Conservation (phyloP, 176 grass and related monocot species). For the Canna indica region DNA sequence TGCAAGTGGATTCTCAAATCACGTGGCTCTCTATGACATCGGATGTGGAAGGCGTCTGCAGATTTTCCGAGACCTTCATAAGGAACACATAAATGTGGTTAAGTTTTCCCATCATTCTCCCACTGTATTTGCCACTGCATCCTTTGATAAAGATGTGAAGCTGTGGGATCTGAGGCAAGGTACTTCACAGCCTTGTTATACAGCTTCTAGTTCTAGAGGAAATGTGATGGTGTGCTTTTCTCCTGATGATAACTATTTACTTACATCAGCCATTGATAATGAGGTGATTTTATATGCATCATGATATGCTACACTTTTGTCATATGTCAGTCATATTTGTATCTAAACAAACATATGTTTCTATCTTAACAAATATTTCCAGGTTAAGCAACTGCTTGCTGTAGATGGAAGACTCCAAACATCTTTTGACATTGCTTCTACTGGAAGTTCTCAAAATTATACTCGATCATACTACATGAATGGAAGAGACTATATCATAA, state of each 20-base stretch:
- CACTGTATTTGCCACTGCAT: constrained; percentile 21
- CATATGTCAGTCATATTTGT: too few species aligned
- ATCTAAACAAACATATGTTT: not conserved
- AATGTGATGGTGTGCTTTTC: constrained; percentile 27
- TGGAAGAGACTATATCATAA: constrained; percentile 17
- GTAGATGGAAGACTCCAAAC: constrained; percentile 22
- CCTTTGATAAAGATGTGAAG: constrained; percentile 18
- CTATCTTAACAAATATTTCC: not conserved
- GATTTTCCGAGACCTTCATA: constrained; percentile 15
- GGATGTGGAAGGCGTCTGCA: constrained; percentile 14
- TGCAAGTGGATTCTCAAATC: constrained; percentile 24
- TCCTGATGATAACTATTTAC: constrained; percentile 28
- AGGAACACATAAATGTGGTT: constrained; percentile 25
- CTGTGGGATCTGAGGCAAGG: constrained; percentile 22
- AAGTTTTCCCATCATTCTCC: constrained; percentile 21
- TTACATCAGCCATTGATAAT: constrained; percentile 20
- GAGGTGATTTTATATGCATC: constrained; percentile 1
- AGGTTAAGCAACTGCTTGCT: constrained; percentile 21
- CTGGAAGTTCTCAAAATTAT: constrained; percentile 24
- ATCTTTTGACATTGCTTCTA: constrained; percentile 20
- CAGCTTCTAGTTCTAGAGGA: constrained; percentile 17
- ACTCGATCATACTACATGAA: constrained; percentile 23
- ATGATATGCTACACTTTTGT: too few species aligned
- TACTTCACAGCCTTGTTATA: constrained; percentile 19
- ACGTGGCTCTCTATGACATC: constrained; percentile 19